These are phyloP conservation scores for Tetrapyrgos nigripes DNA, from an alignment of 1,284 basidiomycete species.

Conservation along the genomic window DNA sequence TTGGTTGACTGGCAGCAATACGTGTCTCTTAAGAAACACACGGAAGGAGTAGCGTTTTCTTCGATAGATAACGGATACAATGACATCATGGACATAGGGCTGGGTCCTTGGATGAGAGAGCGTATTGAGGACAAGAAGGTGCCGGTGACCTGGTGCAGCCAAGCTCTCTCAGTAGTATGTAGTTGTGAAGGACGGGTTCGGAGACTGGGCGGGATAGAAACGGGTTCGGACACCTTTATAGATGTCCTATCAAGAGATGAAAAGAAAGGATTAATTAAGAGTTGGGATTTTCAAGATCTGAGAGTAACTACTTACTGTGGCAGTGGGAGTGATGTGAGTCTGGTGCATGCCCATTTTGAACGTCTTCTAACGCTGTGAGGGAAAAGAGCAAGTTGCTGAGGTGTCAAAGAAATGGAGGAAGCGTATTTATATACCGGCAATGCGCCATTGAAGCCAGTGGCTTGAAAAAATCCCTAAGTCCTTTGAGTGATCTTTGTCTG, in stretches of 20 bases:
- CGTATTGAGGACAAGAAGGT: background rate
- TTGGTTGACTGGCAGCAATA: background rate
- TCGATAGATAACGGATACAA: background rate
- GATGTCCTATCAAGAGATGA: background rate
- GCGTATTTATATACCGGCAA: no score
- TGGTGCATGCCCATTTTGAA: background rate
- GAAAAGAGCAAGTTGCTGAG: background rate
- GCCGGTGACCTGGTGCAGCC: background rate
- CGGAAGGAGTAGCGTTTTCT: background rate
- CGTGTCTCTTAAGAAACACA: background rate
- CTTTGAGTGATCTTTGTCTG: background rate
- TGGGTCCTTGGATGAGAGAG: background rate
- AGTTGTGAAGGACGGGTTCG: background rate
- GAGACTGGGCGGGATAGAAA: background rate
- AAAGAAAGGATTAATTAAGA: background rate
- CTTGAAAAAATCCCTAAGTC: background rate
- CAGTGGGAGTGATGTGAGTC: background rate
- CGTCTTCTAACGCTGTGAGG: background rate
- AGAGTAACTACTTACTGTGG: slow-evolving; percentile 1
- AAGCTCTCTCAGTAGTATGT: background rate
- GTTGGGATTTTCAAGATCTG: no score
- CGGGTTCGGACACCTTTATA: background rate
- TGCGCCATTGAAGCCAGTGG: no score
- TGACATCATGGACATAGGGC: slow-evolving; percentile 1
- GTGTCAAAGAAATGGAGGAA: no score